Evolutionary conservation across 1,139 yeast genomes (phyloP), one percentile per base, ranked within the genome.

Genomic region (Suhomyces guaymorum): DNA sequence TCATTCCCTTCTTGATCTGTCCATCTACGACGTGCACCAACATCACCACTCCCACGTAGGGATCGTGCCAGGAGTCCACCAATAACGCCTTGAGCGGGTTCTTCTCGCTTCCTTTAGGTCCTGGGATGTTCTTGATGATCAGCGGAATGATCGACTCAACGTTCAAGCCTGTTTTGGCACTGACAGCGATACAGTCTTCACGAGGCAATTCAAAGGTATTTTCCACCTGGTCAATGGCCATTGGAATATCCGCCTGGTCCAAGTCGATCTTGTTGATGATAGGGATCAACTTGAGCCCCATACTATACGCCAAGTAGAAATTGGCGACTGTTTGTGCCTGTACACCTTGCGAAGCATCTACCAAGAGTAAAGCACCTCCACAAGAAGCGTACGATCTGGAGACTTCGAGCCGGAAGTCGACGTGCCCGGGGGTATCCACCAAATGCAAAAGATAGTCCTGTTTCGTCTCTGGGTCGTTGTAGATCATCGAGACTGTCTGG

Each of bases 261-360:
- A 92, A 64, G 62, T 92, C 98, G 34, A 92, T 85, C 54, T 92
- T 92, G 63, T 92, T 92, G 33, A 92, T 85, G 9, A 92, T 87
- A 0, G 98, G 98, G 2, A 92, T 72, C 48, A 92, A 66, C 47
- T 82, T 80, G 46, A 92, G 70, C 8, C 85, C 88, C 79, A 88
- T 74, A 42, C 92, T 82, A 54, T 85, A 85, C 0, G 98, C 98
- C 38, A 90, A 69, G 52, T 83, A 87, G 59, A 87, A 90, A 57
- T 92, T 92, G 24, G 98, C 97, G 7, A 92, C 97, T 0, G 98
- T 92, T 57, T 92, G 98, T 0, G 98, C 97, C 56, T 89, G 97
- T 4, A 92, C 89, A 31, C 98, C 98, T 54, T 92, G 97, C 2
- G 92, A 75, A 1, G 97, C 97, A 66, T 92, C 98, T 1, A 92